A percentile compares a stretch with the other conserved stretches of the same genome.
Evolutionary conservation across 2,329 filamentous ascomycete species (phyloP).

Genomic region (Trichoderma sp.): DNA sequence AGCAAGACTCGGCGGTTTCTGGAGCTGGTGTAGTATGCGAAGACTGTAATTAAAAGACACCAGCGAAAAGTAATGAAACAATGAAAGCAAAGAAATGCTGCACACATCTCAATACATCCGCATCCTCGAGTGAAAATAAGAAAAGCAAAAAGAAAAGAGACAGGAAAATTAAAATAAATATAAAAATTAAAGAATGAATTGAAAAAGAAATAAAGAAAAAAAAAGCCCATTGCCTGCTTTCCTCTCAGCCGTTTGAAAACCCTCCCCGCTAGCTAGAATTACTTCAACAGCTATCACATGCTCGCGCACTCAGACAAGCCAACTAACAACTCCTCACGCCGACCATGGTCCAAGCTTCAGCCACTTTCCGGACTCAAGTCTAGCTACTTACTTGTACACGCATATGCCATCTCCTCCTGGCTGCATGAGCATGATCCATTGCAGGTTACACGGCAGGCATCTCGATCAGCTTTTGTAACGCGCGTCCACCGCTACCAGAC

Average conservation of each 20-base stretch:
- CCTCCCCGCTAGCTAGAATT: not conserved
- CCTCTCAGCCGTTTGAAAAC: not conserved
- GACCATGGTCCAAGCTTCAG: not conserved
- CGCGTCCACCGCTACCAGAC: not conserved
- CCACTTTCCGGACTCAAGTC: not conserved
- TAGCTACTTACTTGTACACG: not conserved
- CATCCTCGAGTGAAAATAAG: not conserved
- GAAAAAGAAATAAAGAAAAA: not conserved
- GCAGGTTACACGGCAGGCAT: constrained; percentile 16
- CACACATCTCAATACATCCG: not conserved
- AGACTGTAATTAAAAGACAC: constrained; percentile 35
- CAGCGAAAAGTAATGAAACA: not conserved
- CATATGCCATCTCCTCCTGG: not conserved
- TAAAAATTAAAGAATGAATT: not conserved
- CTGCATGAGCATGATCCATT: not conserved
- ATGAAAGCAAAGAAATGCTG: not conserved
- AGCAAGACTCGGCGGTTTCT: not conserved
- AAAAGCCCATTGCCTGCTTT: not conserved
- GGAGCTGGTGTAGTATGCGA: constrained; percentile 31
- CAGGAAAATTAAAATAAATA: no score
- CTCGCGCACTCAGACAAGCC: not conserved
- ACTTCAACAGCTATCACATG: not conserved
- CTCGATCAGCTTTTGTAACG: not conserved
- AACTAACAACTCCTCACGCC: not conserved
- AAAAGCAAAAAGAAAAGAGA: not conserved